Evolutionary conservation across 306 rosid genomes (phyloP), one percentile per base, ranked within the genome.

Genomic region (Prinsepia uniflora): DNA sequence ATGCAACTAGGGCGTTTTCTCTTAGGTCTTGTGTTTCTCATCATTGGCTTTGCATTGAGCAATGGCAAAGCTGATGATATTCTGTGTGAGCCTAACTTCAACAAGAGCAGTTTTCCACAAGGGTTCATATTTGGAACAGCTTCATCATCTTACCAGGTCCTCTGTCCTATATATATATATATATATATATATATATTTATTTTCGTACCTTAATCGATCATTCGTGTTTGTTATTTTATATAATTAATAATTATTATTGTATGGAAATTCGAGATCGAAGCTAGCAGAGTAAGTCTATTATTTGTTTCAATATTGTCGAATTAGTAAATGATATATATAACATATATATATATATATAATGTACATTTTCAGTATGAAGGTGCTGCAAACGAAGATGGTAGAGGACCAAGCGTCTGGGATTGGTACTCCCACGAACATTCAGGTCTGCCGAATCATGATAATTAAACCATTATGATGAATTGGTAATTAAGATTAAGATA

Each of bases 91-190:
- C 19, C 48, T n/a, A 55, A 58, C 15, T 76, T 85, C 72, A 82
- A 82, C 46, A 54, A 86, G 24, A 61, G 45, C 17, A 74, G 84
- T 61, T 85, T 82, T n/a, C 86, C 84, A 0, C 0, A 14, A 1
- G 81, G 81, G 3, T 85, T 85, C 76, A 17, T 82, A 22, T 85
- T 85, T 34, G 89, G 89, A 18, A 72, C 86, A 14, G 86, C 86
- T 46, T 80, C 85, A 0, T 12, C 89, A 0, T 45, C 86, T 24
- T 85, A 85, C 53, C 84, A 79, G 76, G 86, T 82, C 46, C 36
- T 30, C 36, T 24, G 4, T 30, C 2, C 36, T 1, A 12, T n/a
- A n/a, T n/a, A n/a, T n/a, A n/a, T n/a, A n/a, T n/a, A n/a, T n/a
- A n/a, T n/a, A n/a, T n/a, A n/a, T n/a, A n/a, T n/a, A n/a, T n/a